Base-by-base conservation (phyloP, 164 flowering plant genomes). In the Protea cynaroides region DNA sequence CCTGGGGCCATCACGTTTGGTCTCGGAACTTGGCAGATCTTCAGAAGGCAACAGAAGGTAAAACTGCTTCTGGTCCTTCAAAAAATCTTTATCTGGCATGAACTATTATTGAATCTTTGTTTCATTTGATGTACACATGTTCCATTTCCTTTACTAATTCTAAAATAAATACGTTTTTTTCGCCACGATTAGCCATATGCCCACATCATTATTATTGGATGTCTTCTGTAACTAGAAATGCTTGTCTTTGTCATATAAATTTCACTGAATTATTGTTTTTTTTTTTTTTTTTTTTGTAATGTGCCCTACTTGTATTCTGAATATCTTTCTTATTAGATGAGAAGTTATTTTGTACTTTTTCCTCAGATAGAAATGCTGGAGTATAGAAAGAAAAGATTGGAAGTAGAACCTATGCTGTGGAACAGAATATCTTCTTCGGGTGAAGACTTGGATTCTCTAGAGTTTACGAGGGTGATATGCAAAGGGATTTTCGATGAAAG, bases 1-100 rank as follows among this genome's bases (percentile, higher is more conserved):
- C 98, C 98, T 17, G 98, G 97, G 63, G 97, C 84, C 43, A 75
- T 93, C 37, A 79, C 94, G 24, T 93, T 93, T 78, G 98, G 98
- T 34, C 91, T 93, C 53, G 97, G 98, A 29, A 83, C 91, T 58
- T 93, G 98, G 97, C 97, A 93, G 78, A 79, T 93, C 64, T 67
- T 93, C 73, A 78, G 97, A 71, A 77, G 97, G 67, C 80, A 78
- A 59, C 87, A 88, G 23, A 90, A 90, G 92, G 90, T 85, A 55
- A 34, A 4, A 11, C 47, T 13, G 24, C 7, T 21, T 40, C 46
- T 40, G 46, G 7, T 37, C 40, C 46, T 40, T 40, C 14, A 10
- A 40, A 13, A 18, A 8, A 1, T 7, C 22, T 43, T 15, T 1
- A 12, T 50, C 1, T 44, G 43, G 40, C 4, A 56, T 25, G 37